phyloP scores from a whole-genome alignment of 2,329 filamentous ascomycete genomes.

The Karstenula rhodostoma region DNA sequence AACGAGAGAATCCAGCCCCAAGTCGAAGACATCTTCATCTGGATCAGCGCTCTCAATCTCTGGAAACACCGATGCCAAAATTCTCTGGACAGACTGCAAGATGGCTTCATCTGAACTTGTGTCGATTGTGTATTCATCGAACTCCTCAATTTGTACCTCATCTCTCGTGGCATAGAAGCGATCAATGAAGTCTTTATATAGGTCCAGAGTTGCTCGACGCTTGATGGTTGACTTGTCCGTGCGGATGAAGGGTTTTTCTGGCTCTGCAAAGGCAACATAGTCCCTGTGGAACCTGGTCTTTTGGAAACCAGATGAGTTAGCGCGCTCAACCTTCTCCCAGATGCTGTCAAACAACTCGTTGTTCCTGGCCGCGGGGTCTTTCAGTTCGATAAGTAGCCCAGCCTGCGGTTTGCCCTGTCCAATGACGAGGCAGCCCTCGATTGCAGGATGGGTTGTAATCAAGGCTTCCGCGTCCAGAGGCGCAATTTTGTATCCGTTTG shows the following conservation, averaged over 20 bases:
- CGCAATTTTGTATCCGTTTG: constrained; percentile 31
- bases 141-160: no score
- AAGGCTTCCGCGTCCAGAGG: constrained; percentile 31
- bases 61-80: no score
- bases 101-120: no score
- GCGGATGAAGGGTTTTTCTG: constrained; percentile 55
- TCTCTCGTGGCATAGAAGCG: no score
- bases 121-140: no score
- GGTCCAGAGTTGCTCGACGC: no score
- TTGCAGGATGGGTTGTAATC: constrained; percentile 35
- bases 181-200: no score
- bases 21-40: no score
- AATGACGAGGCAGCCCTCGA: constrained; percentile 41
- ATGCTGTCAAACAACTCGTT: constrained; percentile 53
- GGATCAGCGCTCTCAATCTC: no score
- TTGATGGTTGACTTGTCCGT: constrained; percentile 34
- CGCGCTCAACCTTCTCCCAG: constrained; percentile 55
- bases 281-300: constrained; percentile 53
- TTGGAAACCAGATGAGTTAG: constrained; percentile 52
- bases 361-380: constrained; percentile 16
- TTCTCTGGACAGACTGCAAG: no score
- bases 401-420: constrained; percentile 40
- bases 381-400: constrained; percentile 42
- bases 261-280: constrained; percentile 53
- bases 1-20: no score